These are phyloP conservation scores for Testicularia cyperi DNA, from an alignment of 1,284 basidiomycete genomes.

Conservation along the genomic window DNA sequence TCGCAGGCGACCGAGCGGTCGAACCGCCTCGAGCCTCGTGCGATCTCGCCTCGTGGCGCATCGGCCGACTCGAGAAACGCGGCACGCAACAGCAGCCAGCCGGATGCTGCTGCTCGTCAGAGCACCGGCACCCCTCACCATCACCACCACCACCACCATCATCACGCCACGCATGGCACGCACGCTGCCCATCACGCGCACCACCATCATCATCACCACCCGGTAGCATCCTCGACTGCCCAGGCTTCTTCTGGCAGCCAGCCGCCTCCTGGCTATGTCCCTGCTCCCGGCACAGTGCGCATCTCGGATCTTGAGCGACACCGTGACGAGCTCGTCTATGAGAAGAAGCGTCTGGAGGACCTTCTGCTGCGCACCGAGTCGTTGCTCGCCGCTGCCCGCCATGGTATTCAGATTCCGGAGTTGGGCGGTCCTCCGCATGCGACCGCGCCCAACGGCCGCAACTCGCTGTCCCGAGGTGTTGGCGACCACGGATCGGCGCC, in stretches of 20 bases:
- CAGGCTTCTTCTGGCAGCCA: not conserved
- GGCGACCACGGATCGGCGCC: not conserved
- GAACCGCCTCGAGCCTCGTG: not conserved
- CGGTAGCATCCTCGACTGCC: constrained; percentile 9
- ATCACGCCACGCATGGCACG: constrained; percentile 19
- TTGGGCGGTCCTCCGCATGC: not conserved
- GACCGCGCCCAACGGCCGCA: not conserved
- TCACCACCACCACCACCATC: constrained; percentile 44
- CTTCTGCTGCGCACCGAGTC: constrained; percentile 47
- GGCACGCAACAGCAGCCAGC: too few species aligned
- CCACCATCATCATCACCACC: constrained; percentile 37
- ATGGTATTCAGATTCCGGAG: constrained; percentile 1
- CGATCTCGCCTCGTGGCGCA: not conserved
- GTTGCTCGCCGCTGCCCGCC: constrained; percentile 24
- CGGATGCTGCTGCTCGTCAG: not conserved
- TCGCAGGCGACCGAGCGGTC: not conserved
- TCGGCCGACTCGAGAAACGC: too few species aligned
- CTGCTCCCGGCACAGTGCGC: constrained; percentile 6
- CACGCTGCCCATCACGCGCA: constrained; percentile 24
- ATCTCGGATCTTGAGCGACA: constrained; percentile 46
- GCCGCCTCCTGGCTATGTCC: not conserved
- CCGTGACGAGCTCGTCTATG: constrained; percentile 46
- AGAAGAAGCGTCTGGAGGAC: constrained; percentile 45
- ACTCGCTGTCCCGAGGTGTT: not conserved
- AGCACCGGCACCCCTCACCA: constrained; percentile 21